A percentile compares a stretch with the other conserved stretches of the same genome.
These are phyloP conservation scores for Stentor roeselii DNA, from an alignment of 73 alveolate genomes.

Conservation along the genomic window DNA sequence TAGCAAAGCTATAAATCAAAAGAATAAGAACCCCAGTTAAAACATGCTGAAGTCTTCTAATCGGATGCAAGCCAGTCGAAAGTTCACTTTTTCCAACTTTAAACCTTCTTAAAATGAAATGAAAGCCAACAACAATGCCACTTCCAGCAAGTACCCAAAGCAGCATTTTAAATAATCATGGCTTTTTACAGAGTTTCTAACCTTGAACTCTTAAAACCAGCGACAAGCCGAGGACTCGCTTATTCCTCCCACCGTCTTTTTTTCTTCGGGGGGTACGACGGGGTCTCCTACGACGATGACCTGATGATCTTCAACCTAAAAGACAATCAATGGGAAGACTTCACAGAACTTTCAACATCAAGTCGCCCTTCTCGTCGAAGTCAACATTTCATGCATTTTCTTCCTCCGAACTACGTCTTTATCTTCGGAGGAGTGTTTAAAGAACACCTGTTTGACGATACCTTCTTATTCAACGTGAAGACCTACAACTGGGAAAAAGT, in stretches of 20 bases:
- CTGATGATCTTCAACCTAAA: not conserved
- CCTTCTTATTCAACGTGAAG: not conserved
- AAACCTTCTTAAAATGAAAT: not conserved
- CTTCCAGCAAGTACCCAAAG: not conserved
- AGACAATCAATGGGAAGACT: not conserved
- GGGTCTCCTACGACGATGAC: not conserved
- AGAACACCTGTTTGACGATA: not conserved
- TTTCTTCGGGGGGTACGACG: conserved; percentile 18
- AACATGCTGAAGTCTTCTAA: conserved; percentile 24
- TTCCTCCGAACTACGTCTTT: not conserved
- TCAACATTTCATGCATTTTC: not conserved
- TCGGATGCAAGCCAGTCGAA: not conserved
- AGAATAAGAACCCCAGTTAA: not conserved
- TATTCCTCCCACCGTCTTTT: not conserved
- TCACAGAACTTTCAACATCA: conserved; percentile 11
- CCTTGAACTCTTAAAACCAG: not conserved
- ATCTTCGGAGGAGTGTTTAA: conserved; percentile 10
- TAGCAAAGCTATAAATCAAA: not conserved
- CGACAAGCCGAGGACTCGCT: not conserved
- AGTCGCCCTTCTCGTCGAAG: not conserved
- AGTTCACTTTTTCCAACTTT: not conserved
- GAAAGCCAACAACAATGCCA: not conserved
- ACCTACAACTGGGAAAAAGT: conserved; percentile 20
- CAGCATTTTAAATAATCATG: not conserved
- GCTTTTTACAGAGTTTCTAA: conserved; percentile 2